Evolutionary conservation across 2,329 filamentous ascomycete species (phyloP).

Genomic region (Sporothrix dimorphospora): DNA sequence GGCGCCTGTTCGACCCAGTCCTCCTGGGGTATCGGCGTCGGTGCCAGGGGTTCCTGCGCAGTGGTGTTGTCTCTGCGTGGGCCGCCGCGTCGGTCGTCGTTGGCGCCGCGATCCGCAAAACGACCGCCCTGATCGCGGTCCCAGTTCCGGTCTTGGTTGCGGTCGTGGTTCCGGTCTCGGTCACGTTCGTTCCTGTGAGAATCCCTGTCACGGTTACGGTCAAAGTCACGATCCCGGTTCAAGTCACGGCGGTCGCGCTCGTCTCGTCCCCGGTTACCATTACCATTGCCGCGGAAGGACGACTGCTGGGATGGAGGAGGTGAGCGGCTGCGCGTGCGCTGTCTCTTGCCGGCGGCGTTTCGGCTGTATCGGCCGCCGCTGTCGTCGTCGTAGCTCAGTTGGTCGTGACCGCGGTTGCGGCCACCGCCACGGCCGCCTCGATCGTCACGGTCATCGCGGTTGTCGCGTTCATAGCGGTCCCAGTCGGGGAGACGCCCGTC

Average conservation of each 20-base stretch:
- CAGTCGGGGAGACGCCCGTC: conserved; percentile 29
- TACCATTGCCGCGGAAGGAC: conserved; percentile 34
- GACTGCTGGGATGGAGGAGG: conserved; percentile 39
- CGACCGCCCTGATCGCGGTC: conserved; percentile 1
- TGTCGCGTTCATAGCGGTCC: conserved; percentile 52
- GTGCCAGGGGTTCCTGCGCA: not conserved
- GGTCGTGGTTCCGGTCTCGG: conserved; percentile 39
- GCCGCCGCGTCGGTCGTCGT: not conserved
- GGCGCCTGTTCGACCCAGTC: conserved; percentile 59
- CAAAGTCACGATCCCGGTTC: conserved; percentile 38
- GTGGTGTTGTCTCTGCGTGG: not conserved
- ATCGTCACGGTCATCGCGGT: conserved; percentile 37
- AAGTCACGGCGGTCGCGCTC: conserved; percentile 39
- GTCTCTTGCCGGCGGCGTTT: conserved; percentile 52
- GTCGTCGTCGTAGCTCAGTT: conserved; percentile 31
- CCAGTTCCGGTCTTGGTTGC: conserved; percentile 36
- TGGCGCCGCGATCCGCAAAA: not conserved
- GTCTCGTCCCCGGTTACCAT: conserved; percentile 40
- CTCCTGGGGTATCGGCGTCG: conserved; percentile 38
- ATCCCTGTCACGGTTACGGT: conserved; percentile 40
- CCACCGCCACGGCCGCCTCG: conserved; percentile 12
- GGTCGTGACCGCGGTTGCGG: conserved; percentile 33
- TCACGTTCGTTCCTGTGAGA: conserved; percentile 38
- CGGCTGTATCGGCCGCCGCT: conserved; percentile 49
- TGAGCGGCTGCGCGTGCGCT: conserved; percentile 59